Base-by-base conservation (phyloP, 2,329 filamentous ascomycete genomes). In the Penicillium hesseltinei region DNA sequence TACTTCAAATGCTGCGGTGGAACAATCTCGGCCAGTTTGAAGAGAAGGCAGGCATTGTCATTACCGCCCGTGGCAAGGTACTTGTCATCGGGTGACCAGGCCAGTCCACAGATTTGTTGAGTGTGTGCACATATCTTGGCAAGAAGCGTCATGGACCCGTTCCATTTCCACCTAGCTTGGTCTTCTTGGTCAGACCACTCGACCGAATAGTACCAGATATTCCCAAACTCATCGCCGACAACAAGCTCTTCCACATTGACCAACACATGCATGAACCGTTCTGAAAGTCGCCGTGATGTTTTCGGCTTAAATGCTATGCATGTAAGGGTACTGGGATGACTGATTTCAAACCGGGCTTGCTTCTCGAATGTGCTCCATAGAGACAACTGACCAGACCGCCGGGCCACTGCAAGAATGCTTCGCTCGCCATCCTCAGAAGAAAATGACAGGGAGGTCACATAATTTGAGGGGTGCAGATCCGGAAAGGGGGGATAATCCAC, bases 41-140 rank as follows among this genome's bases (percentile, higher is more conserved):
- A 96, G 2, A 97, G 80, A 65, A 87, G 89, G 69, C 93, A 95
- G 3, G 86, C 75, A 69, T 97, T 97, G 77, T 99, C 94, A 70
- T 99, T 97, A 25, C 90, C 91, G 7, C 94, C 92, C 5, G 90
- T 92, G 15, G 91, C 91, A 71, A 99, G 92, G 36, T 87, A 81
- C 3, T 81, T 81, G 4, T 91, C 91, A 66, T 90, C 85, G 3
- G 80, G 78, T 4, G 91, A 92, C 91, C 92, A 97, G 3, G 90
- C 84, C n/a, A 99, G 79, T 1, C 93, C 93, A 68, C 94, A 99
- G 54, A 99, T 88, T 69, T 97, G 92, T 74, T 97, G 92, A 1
- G 82, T 85, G 71, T 97, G 93, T 8, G 91, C 85, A 33, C 82
- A 82, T 65, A 97, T 88, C 62, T 87, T 87, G 23, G 89, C 88